These are phyloP conservation scores for Clonostachys sp. DNA, from an alignment of 2,329 filamentous ascomycete species.

Conservation along the genomic window DNA sequence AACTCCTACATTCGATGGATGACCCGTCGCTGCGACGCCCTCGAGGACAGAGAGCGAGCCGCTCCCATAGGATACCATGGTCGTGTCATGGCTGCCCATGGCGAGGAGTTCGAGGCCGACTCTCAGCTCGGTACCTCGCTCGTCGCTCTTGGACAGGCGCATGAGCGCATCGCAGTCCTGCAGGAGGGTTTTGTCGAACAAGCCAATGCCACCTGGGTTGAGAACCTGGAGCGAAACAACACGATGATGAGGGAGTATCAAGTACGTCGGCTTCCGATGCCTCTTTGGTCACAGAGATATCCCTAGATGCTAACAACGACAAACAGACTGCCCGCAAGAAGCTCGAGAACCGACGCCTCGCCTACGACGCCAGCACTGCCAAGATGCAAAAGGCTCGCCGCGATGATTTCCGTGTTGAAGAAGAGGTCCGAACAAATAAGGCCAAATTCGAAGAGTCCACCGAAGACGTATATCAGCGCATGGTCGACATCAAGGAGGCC, in stretches of 20 bases:
- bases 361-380: conserved; percentile 82
- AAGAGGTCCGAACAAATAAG: conserved; percentile 85
- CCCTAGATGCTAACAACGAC: not conserved
- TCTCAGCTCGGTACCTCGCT: conserved; percentile 90
- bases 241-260: conserved; percentile 98
- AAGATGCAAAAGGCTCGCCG: conserved; percentile 94
- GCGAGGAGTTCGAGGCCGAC: conserved; percentile 86
- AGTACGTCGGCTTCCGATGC: conserved; percentile 41
- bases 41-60: conserved; percentile 82
- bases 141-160: conserved; percentile 72
- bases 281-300: not conserved
- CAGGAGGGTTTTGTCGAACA: conserved; percentile 80
- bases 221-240: conserved; percentile 83
- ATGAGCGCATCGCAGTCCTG: conserved; percentile 80
- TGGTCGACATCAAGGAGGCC: conserved; percentile 94
- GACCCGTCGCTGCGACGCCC: conserved; percentile 73
- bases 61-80: conserved; percentile 77
- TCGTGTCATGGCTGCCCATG: conserved; percentile 80
- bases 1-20: conserved; percentile 83
- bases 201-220: conserved; percentile 80
- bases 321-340: conserved; percentile 74
- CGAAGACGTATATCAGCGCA: conserved; percentile 85
- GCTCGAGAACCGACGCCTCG: conserved; percentile 82
- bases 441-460: conserved; percentile 95
- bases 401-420: conserved; percentile 89